phyloP scores from a whole-genome alignment of 23 red algal genomes.

The Gracilaria caudata region DNA sequence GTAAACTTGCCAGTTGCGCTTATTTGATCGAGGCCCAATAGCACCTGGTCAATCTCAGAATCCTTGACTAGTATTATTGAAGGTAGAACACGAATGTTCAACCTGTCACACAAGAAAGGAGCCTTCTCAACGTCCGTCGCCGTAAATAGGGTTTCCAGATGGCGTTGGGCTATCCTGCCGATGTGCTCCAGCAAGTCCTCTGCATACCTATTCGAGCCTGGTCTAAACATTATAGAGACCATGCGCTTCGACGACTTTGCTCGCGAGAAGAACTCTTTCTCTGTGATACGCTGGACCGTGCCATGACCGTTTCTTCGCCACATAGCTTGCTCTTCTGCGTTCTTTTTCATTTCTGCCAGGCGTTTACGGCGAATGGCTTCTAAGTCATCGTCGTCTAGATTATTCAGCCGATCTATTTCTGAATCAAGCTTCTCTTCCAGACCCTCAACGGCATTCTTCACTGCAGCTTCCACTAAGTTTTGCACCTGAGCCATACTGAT shows the following conservation, averaged over 20 bases:
- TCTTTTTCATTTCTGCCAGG: slow-evolving; percentile 63
- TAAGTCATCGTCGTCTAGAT: slow-evolving; percentile 71
- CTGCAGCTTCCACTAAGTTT: slow-evolving; percentile 54
- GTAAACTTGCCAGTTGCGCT: slow-evolving; percentile 66
- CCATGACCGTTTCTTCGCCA: slow-evolving; percentile 72
- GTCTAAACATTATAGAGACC: slow-evolving; percentile 63
- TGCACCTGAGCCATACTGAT: slow-evolving; percentile 59
- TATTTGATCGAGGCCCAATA: slow-evolving; percentile 80
- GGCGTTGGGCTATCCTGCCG: slow-evolving; percentile 55
- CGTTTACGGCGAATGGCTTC: slow-evolving; percentile 52
- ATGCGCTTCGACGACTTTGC: slow-evolving; percentile 64
- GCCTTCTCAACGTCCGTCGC: slow-evolving; percentile 76
- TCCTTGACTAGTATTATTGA: slow-evolving; percentile 74
- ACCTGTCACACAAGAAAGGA: slow-evolving; percentile 77
- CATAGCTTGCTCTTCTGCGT: slow-evolving; percentile 42
- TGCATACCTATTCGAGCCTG: slow-evolving; percentile 56
- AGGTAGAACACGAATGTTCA: slow-evolving; percentile 81
- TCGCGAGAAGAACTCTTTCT: slow-evolving; percentile 74
- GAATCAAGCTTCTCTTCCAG: slow-evolving; percentile 62
- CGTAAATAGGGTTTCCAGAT: slow-evolving; percentile 85
- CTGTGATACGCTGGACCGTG: slow-evolving; percentile 38
- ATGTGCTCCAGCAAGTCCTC: slow-evolving; percentile 71
- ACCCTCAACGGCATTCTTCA: slow-evolving; percentile 31
- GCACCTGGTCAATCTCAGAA: slow-evolving; percentile 72
- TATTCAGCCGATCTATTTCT: slow-evolving; percentile 56